Evolutionary conservation across 495 filamentous ascomycete genomes (phyloP), one percentile per base, ranked within the genome.

Genomic region (Trypethelium eluteriae): DNA sequence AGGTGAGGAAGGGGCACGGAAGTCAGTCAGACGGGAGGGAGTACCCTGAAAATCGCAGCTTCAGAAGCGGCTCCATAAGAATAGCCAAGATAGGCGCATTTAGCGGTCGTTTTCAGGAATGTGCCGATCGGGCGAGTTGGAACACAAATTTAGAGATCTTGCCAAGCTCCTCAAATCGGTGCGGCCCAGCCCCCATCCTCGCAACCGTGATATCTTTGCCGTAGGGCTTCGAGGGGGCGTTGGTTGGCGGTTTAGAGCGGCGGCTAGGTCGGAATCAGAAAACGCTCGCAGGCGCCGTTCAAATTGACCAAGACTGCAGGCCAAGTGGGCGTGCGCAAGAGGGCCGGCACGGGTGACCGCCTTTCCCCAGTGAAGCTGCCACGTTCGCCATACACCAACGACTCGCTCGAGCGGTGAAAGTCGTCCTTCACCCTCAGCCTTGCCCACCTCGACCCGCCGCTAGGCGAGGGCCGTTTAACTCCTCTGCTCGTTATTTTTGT

Each of bases 401-500:
- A 6, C 53, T 36, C 32, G 53, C 53, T 35, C 53, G 25, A 36
- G 53, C 53, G 53, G 53, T 59, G 53, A 59, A 53, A 53, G 49
- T 53, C 49, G 49, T 18, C 16, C 5, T 18, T 53, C 49, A 53
- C 7, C 53, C 7, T 59, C 53, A 59, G 53, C 53, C 53, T 59
- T 59, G 53, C 36, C 53, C 32, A 35, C 32, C 18, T 59, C 32
- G 53, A 7, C 11, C 53, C 53, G 53, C 53, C 53, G 32, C 53
- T 18, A 59, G 36, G 32, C 53, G 32, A 36, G 53, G 53, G 32
- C 18, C 25, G 25, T 59, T 18, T 34, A 2, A 18, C 36, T 59
- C 53, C 53, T 59, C 10, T 59, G 53, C 53, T 59, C 32, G 53
- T 59, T 59, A 59, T 59, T 59, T 59, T 59, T 59, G 32, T 59